Evolutionary conservation across 805 yeast species (phyloP).

Genomic region (Yamadazyma tumulicola): DNA sequence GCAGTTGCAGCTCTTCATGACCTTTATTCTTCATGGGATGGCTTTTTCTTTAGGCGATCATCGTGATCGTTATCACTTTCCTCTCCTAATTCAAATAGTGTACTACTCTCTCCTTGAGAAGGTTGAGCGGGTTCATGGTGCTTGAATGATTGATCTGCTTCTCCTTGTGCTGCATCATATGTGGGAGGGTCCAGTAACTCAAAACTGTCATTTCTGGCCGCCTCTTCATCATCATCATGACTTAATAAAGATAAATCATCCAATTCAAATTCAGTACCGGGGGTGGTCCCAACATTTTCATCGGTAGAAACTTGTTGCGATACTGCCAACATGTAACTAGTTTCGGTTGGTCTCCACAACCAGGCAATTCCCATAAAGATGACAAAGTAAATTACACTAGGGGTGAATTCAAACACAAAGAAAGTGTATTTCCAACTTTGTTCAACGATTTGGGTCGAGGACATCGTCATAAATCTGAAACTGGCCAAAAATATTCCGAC

Average conservation of each 20-base stretch:
- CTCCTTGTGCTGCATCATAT: slow-evolving; percentile 19
- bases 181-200: slow-evolving; percentile 36
- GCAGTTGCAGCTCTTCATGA: no score
- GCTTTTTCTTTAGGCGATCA: slow-evolving; percentile 17
- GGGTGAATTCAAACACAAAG: slow-evolving; percentile 92
- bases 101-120: slow-evolving; percentile 17
- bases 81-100: slow-evolving; percentile 41
- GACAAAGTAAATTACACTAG: slow-evolving; percentile 78
- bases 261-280: slow-evolving; percentile 56
- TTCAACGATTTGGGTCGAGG: slow-evolving; percentile 73
- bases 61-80: slow-evolving; percentile 29
- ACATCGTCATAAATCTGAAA: slow-evolving; percentile 68
- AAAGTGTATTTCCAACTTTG: slow-evolving; percentile 90
- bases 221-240: slow-evolving; percentile 34
- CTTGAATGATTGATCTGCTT: neutral
- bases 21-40: neutral
- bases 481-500: slow-evolving; percentile 70
- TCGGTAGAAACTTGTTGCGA: slow-evolving; percentile 89
- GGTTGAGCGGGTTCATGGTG: neutral
- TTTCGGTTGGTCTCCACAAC: slow-evolving; percentile 97
- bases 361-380: slow-evolving; percentile 82
- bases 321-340: slow-evolving; percentile 91
- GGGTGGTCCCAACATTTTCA: slow-evolving; percentile 46
- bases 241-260: slow-evolving; percentile 56
- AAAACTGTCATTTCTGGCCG: slow-evolving; percentile 30